Conservation (phyloP, 208 protist genomes). For the Leishmania tarentolae region DNA sequence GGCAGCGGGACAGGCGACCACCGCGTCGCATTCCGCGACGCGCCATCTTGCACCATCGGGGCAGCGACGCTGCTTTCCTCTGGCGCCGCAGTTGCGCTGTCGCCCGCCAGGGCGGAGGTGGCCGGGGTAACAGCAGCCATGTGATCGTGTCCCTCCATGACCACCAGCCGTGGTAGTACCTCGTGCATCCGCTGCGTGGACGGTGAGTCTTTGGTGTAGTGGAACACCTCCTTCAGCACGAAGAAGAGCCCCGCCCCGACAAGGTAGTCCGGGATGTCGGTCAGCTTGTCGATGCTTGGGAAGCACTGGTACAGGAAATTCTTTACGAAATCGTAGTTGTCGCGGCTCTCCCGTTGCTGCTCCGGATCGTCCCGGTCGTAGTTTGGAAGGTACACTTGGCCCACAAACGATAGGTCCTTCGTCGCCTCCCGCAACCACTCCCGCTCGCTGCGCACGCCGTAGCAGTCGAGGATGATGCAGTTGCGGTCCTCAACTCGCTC, state of each 20-base stretch:
- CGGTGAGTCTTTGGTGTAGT: constrained; percentile 27
- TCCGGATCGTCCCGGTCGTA: constrained; percentile 76
- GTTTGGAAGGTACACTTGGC: constrained; percentile 76
- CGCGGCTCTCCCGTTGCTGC: constrained; percentile 69
- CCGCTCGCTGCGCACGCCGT: constrained; percentile 71
- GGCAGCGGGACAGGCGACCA: neutral
- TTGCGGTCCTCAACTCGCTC: constrained; percentile 87
- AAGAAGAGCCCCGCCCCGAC: constrained; percentile 81
- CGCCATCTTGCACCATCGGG: neutral
- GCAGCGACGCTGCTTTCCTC: neutral
- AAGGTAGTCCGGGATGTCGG: constrained; percentile 77
- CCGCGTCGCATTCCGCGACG: neutral
- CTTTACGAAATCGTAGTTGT: constrained; percentile 89
- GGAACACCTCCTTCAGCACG: constrained; percentile 69
- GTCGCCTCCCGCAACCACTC: constrained; percentile 89
- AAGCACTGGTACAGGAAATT: constrained; percentile 92
- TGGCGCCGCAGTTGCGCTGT: neutral
- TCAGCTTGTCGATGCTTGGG: constrained; percentile 63
- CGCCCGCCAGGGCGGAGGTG: constrained; percentile 4
- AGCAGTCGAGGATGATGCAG: constrained; percentile 90
- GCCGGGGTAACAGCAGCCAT: constrained; percentile 15
- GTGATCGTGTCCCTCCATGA: constrained; percentile 9
- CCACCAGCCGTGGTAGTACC: constrained; percentile 16
- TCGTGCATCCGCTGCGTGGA: constrained; percentile 21
- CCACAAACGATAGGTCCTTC: constrained; percentile 81